Evolutionary conservation across 2,329 filamentous ascomycete species (phyloP).

Genomic region (Botryotinia narcissicola): DNA sequence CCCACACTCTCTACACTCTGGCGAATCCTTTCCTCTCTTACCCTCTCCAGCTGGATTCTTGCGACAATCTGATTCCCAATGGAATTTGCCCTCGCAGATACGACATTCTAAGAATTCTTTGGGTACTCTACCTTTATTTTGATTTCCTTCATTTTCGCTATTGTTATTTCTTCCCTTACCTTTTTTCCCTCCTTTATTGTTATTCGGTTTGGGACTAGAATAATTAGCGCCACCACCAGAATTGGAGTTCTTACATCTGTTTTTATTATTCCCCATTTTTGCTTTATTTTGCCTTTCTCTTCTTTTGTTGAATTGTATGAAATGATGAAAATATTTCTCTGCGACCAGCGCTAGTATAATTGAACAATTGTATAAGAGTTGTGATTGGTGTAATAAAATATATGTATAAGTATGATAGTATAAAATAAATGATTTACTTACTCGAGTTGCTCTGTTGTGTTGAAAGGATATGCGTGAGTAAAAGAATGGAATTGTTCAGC

Average conservation of each 20-base stretch:
- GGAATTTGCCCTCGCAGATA: not conserved
- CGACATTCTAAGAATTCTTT: not conserved
- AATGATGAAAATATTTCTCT: not conserved
- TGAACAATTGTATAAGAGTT: not conserved
- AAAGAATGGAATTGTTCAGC: conserved; percentile 5
- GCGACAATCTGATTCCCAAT: conserved; percentile 17
- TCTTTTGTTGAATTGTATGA: not conserved
- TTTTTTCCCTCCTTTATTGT: not conserved
- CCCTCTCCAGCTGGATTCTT: not conserved
- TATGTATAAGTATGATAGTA: not conserved
- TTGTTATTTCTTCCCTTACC: not conserved
- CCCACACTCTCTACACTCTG: not conserved
- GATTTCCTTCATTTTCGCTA: not conserved
- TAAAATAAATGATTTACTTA: not conserved
- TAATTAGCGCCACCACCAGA: not conserved
- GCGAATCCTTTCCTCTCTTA: not conserved
- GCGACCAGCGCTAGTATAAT: not conserved
- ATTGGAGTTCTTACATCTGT: not conserved
- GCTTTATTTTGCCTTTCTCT: not conserved
- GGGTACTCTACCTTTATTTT: not conserved
- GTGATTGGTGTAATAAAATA: not conserved
- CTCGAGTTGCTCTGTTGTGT: not conserved
- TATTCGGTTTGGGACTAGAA: not conserved
- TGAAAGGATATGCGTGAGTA: not conserved
- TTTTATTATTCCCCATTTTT: not conserved